These are phyloP conservation scores for Calonectria henricotiae DNA, from an alignment of 2,329 filamentous ascomycete genomes.

Conservation along the genomic window DNA sequence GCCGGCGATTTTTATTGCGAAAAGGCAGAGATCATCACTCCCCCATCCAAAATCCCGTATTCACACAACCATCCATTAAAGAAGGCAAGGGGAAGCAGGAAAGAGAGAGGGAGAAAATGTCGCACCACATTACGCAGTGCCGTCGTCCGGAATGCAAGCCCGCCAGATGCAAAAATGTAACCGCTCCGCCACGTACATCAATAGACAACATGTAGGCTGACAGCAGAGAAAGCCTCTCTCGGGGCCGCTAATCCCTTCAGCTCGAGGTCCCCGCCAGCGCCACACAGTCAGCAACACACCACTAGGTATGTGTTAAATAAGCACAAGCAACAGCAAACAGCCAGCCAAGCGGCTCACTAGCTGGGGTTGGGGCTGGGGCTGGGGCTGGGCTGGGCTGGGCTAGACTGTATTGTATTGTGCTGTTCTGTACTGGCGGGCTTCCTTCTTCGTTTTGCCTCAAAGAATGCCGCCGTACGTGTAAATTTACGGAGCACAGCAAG, in stretches of 20 bases:
- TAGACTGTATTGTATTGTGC: not conserved
- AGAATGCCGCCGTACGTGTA: not conserved
- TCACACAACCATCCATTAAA: constrained; percentile 1
- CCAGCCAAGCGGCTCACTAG: constrained; percentile 11
- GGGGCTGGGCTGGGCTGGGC: not conserved
- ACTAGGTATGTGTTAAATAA: not conserved
- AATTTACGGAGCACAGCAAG: not conserved
- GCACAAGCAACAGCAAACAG: not conserved
- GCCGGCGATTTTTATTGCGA: constrained; percentile 25
- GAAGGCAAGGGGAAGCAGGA: constrained; percentile 5
- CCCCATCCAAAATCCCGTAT: constrained; percentile 2
- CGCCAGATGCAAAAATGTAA: constrained; percentile 18
- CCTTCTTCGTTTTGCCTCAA: not conserved
- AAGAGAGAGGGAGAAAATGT: not conserved
- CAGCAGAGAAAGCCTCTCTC: constrained; percentile 28
- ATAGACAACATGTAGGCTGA: constrained; percentile 37
- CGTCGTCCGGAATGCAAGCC: constrained; percentile 25
- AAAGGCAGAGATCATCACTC: constrained; percentile 14
- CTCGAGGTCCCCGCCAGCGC: constrained; percentile 28
- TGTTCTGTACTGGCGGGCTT: not conserved
- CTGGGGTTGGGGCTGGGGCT: not conserved
- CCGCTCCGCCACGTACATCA: constrained; percentile 30
- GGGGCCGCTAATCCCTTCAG: constrained; percentile 34
- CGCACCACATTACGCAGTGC: constrained; percentile 4
- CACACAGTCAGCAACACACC: constrained; percentile 27